Evolutionary conservation across 768 basidiomycete genomes (phyloP).

Genomic region (Amanita rubescens): DNA sequence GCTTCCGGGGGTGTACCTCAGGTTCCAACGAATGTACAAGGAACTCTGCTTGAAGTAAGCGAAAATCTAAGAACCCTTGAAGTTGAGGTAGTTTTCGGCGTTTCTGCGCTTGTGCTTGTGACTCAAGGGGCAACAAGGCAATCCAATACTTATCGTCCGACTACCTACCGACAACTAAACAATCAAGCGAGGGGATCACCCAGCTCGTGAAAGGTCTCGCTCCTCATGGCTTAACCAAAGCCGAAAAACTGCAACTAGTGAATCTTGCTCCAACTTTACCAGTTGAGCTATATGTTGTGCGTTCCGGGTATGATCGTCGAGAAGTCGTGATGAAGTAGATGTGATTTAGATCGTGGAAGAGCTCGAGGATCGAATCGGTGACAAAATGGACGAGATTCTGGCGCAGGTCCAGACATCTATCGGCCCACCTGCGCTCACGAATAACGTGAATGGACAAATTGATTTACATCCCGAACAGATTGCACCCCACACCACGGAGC

Average conservation of each 20-base stretch:
- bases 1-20: slow-evolving; percentile 5
- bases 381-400: slow-evolving; percentile 62
- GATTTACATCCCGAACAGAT: slow-evolving; percentile 10
- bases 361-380: slow-evolving; percentile 73
- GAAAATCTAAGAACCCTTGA: slow-evolving; percentile 83
- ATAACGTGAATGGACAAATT: slow-evolving; percentile 8
- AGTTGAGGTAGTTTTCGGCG: slow-evolving; percentile 51
- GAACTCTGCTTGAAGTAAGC: slow-evolving; percentile 43
- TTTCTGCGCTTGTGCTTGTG: not conserved
- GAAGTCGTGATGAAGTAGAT: not conserved
- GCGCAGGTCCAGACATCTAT: slow-evolving; percentile 35
- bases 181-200: slow-evolving; percentile 58
- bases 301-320: slow-evolving; percentile 22
- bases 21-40: slow-evolving; percentile 10
- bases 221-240: slow-evolving; percentile 72
- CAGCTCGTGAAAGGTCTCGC: slow-evolving; percentile 61
- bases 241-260: slow-evolving; percentile 89
- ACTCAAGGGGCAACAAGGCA: slow-evolving; percentile 40
- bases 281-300: slow-evolving; percentile 85
- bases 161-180: slow-evolving; percentile 59
- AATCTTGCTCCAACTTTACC: slow-evolving; percentile 78
- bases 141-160: slow-evolving; percentile 78
- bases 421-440: slow-evolving; percentile 1
- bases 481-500: slow-evolving; percentile 17
- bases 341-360: slow-evolving; percentile 81